These are phyloP conservation scores for Phytophthora sp. DNA, from an alignment of 352 stramenopile genomes.

Conservation along the genomic window DNA sequence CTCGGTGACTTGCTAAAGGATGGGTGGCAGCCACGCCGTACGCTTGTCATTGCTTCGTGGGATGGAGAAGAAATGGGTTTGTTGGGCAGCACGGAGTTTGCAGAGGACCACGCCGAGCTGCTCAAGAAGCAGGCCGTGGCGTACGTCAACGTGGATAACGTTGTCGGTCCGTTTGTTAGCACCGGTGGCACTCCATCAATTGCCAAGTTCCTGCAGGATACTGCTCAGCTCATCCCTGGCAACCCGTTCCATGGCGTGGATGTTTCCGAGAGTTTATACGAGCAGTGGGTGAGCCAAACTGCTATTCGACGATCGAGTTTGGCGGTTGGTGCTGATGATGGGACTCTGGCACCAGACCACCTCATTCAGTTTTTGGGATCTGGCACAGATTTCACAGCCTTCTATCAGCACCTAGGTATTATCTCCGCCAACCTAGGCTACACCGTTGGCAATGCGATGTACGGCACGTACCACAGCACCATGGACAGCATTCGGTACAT, in stretches of 20 bases:
- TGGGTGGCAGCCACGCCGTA: slow-evolving; percentile 81
- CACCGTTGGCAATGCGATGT: slow-evolving; percentile 27
- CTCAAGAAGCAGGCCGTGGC: slow-evolving; percentile 60
- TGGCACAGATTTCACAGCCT: slow-evolving; percentile 81
- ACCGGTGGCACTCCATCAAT: slow-evolving; percentile 65
- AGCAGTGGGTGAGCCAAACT: slow-evolving; percentile 45
- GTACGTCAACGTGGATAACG: slow-evolving; percentile 88
- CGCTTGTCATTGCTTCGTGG: slow-evolving; percentile 85
- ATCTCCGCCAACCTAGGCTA: slow-evolving; percentile 56
- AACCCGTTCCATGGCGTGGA: slow-evolving; percentile 37
- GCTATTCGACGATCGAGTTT: slow-evolving; percentile 15
- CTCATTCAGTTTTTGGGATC: slow-evolving; percentile 66
- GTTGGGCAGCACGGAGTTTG: slow-evolving; percentile 72
- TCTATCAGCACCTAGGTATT: slow-evolving; percentile 89
- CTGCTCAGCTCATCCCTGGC: slow-evolving; percentile 56
- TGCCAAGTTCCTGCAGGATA: slow-evolving; percentile 54
- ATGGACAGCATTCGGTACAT: slow-evolving; percentile 86
- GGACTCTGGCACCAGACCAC: slow-evolving; percentile 52
- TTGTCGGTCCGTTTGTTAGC: slow-evolving; percentile 56
- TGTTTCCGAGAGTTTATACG: slow-evolving; percentile 38
- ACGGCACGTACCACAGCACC: slow-evolving; percentile 85
- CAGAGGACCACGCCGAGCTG: slow-evolving; percentile 61
- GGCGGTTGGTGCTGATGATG: slow-evolving; percentile 14
- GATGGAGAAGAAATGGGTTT: slow-evolving; percentile 84
- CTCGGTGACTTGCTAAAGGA: slow-evolving; percentile 65